phyloP scores from a whole-genome alignment of 108 stramenopile species.

The Cylindrotheca fusiformis region DNA sequence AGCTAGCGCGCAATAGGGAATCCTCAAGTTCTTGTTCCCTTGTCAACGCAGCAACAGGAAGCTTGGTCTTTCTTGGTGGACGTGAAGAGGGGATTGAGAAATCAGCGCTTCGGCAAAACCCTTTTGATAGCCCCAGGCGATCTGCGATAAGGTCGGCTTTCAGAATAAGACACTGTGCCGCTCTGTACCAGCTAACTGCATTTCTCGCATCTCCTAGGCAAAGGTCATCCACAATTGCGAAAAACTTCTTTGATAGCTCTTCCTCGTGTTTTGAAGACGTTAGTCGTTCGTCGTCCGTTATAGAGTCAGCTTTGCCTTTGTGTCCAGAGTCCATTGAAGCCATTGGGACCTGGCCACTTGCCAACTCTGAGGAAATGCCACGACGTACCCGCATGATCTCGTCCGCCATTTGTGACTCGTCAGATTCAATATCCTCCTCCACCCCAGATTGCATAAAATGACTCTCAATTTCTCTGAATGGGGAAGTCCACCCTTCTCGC shows the following conservation, averaged over 20 bases:
- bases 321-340: constrained; percentile 11
- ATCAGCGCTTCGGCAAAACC: constrained; percentile 34
- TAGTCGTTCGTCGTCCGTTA: constrained; percentile 41
- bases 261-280: constrained; percentile 53
- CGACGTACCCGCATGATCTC: constrained; percentile 23
- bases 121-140: constrained; percentile 37
- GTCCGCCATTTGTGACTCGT: background rate
- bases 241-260: constrained; percentile 64
- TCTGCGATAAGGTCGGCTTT: constrained; percentile 81
- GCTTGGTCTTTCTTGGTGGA: background rate
- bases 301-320: constrained; percentile 25
- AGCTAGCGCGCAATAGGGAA: constrained; percentile 17
- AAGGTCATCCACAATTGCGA: constrained; percentile 69
- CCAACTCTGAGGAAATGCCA: constrained; percentile 55
- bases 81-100: constrained; percentile 39
- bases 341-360: constrained; percentile 53
- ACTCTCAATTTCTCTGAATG: constrained; percentile 14
- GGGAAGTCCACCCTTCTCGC: constrained; percentile 20
- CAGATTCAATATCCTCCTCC: background rate
- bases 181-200: constrained; percentile 63
- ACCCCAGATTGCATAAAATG: background rate
- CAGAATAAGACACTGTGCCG: constrained; percentile 63
- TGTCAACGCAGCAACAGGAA: constrained; percentile 40
- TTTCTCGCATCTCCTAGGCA: constrained; percentile 56
- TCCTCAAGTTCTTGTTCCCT: constrained; percentile 48